A percentile compares a stretch with the other conserved stretches of the same genome.
These are phyloP conservation scores for Pisolithus sp. DNA, from an alignment of 768 basidiomycete genomes.

Conservation along the genomic window DNA sequence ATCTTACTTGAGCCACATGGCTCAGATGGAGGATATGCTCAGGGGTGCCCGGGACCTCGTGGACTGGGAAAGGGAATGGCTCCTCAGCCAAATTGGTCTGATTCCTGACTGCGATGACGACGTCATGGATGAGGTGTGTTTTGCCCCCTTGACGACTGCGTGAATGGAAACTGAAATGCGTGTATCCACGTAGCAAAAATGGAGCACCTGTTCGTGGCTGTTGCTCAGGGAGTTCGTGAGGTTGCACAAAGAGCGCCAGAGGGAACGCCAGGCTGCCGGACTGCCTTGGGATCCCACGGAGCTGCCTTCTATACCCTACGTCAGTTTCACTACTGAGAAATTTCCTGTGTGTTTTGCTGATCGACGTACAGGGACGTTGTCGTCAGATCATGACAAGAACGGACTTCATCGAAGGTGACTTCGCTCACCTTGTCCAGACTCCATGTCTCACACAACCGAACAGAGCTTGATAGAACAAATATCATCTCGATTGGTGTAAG, in stretches of 20 bases:
- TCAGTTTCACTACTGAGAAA: constrained; percentile 16
- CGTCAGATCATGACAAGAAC: constrained; percentile 79
- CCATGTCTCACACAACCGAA: background rate
- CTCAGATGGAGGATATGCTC: constrained; percentile 43
- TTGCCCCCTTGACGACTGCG: background rate
- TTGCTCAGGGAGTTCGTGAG: constrained; percentile 70
- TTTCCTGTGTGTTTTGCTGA: background rate
- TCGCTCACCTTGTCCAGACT: background rate
- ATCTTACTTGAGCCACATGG: constrained; percentile 62
- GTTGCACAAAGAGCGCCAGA: constrained; percentile 44
- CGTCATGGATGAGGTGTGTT: constrained; percentile 78
- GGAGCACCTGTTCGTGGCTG: constrained; percentile 78
- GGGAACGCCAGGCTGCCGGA: constrained; percentile 33
- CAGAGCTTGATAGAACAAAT: constrained; percentile 61
- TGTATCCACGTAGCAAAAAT: constrained; percentile 53
- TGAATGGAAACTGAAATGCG: background rate
- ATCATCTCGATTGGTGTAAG: constrained; percentile 76
- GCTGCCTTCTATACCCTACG: constrained; percentile 60
- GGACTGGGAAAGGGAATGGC: constrained; percentile 71
- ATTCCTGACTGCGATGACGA: constrained; percentile 82
- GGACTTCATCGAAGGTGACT: constrained; percentile 72
- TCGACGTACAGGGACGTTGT: constrained; percentile 50
- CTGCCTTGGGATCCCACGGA: constrained; percentile 40
- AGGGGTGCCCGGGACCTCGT: constrained; percentile 60
- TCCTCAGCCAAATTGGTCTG: constrained; percentile 69